A percentile compares a stretch with the other conserved stretches of the same genome.
These are phyloP conservation scores for Podaxis sp. DNA, from an alignment of 768 basidiomycete species.

Conservation along the genomic window DNA sequence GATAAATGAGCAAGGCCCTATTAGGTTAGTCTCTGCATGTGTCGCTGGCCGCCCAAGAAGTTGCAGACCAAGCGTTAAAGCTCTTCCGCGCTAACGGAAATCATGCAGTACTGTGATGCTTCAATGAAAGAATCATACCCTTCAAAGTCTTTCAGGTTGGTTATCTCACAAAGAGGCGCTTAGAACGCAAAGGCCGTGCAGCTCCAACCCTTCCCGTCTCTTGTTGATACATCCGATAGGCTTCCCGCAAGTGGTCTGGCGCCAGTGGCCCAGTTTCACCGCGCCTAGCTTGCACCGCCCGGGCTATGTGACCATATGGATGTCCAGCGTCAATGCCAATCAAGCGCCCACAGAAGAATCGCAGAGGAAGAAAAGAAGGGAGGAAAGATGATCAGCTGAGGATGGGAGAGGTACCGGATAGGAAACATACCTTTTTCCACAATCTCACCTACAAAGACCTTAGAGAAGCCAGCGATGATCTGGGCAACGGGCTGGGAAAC, in stretches of 20 bases:
- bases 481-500: constrained; percentile 87
- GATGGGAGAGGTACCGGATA: neutral
- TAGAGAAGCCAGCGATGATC: constrained; percentile 85
- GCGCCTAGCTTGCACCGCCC: constrained; percentile 69
- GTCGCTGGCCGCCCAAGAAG: too few species aligned
- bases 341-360: neutral
- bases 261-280: constrained; percentile 78
- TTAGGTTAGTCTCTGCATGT: too few species aligned
- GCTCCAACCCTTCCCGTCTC: constrained; percentile 83
- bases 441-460: constrained; percentile 92
- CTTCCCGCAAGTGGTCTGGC: constrained; percentile 88
- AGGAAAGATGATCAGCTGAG: neutral
- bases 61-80: too few species aligned
- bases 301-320: constrained; percentile 45
- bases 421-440: constrained; percentile 72
- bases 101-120: neutral
- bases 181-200: constrained; percentile 66
- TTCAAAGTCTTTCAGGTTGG: neutral
- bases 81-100: neutral
- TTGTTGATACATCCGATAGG: constrained; percentile 79
- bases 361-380: too few species aligned
- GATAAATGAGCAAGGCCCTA: too few species aligned
- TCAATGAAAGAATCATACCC: neutral
- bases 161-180: constrained; percentile 73
- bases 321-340: neutral